Conservation (phyloP, 176 grass and related monocot species). For the Oryza rufipogon region DNA sequence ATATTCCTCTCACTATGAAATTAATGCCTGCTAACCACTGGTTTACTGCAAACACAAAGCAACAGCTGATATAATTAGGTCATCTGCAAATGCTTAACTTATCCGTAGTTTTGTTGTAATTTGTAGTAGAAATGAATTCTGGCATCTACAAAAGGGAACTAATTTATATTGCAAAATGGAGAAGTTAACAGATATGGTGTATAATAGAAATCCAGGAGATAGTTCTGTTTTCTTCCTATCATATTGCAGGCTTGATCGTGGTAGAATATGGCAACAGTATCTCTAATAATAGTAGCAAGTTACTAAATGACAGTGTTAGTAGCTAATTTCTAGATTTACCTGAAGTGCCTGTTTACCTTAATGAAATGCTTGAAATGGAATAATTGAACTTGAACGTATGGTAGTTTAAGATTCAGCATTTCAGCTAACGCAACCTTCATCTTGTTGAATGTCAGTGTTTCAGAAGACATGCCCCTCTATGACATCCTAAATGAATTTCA, state of each 20-base stretch:
- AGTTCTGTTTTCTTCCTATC: neutral
- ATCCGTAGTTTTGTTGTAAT: neutral
- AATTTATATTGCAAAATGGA: neutral
- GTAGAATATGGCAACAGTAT: neutral
- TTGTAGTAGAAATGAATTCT: neutral
- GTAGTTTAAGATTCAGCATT: conserved; percentile 21
- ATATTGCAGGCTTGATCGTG: neutral
- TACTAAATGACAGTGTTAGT: neutral
- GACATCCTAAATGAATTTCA: conserved; percentile 99
- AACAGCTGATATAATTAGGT: neutral
- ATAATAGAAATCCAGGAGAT: neutral
- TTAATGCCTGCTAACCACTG: neutral
- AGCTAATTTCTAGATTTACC: neutral
- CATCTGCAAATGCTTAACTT: neutral
- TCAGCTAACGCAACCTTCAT: neutral
- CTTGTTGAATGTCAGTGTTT: conserved; percentile 61
- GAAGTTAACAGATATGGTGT: neutral
- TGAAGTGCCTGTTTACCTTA: neutral
- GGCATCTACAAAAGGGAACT: neutral
- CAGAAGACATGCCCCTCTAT: conserved; percentile 90
- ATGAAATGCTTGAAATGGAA: neutral
- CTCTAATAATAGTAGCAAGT: neutral
- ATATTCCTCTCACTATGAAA: neutral
- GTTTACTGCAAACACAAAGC: conserved; percentile 14
- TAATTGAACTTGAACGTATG: neutral